Evolutionary conservation across 306 rosid genomes (phyloP).

Genomic region (Dryas alaskensis): DNA sequence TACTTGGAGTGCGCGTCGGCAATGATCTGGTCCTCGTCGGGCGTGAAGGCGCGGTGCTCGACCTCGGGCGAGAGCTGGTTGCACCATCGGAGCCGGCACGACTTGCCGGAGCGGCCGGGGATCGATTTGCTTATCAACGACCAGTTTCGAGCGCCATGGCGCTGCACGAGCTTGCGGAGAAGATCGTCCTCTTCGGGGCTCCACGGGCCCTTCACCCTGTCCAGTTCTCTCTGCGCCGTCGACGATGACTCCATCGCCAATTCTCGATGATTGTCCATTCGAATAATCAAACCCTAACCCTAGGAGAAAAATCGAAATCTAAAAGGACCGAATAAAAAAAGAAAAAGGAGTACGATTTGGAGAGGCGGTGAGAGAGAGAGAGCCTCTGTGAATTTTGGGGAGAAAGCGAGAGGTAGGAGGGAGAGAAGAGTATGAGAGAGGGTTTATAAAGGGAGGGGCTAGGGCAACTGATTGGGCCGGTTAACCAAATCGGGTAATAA

Average conservation of each 20-base stretch:
- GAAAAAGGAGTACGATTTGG: neutral
- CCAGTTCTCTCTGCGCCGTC: slow-evolving; percentile 16
- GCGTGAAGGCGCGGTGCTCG: slow-evolving; percentile 45
- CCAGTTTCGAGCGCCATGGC: slow-evolving; percentile 53
- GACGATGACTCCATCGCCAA: slow-evolving; percentile 26
- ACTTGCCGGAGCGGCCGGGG: slow-evolving; percentile 53
- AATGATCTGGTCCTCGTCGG: slow-evolving; percentile 46
- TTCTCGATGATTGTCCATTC: slow-evolving; percentile 2
- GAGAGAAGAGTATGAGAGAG: neutral
- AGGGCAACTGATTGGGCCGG: slow-evolving; percentile 47
- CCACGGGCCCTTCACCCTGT: slow-evolving; percentile 58
- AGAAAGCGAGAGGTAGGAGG: neutral
- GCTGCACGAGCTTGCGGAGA: slow-evolving; percentile 35
- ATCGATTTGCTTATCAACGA: slow-evolving; percentile 43
- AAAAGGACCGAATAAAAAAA: neutral
- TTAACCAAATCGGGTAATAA: slow-evolving; percentile 35
- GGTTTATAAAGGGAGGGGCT: slow-evolving; percentile 38
- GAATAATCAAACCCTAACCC: slow-evolving; percentile 4
- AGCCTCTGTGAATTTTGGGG: neutral
- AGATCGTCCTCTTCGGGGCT: slow-evolving; percentile 54
- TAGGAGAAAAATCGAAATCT: neutral
- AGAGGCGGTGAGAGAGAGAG: slow-evolving; percentile 19
- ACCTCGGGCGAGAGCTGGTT: slow-evolving; percentile 66
- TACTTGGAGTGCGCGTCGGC: slow-evolving; percentile 34
- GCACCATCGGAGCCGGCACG: slow-evolving; percentile 63